Conservation (phyloP, 139 green algal species). For the Chlamydomonas applanata region DNA sequence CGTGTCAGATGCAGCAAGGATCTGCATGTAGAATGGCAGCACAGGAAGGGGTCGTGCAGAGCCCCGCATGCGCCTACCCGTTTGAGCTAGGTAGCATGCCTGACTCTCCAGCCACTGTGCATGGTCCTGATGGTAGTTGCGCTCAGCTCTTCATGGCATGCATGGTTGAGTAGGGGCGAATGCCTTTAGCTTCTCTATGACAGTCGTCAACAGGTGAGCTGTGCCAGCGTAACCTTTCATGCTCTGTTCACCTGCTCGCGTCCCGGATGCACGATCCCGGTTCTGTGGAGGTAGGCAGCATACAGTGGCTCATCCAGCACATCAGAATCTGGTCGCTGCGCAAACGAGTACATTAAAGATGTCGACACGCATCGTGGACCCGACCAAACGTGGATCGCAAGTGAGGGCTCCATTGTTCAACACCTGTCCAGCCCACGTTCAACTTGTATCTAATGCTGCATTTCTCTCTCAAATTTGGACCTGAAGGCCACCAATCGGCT, state of each 20-base stretch:
- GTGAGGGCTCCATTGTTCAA: too few relatives aligned
- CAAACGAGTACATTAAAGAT: slow-evolving; percentile 44
- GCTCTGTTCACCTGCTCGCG: neutral
- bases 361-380: slow-evolving; percentile 52
- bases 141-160: neutral
- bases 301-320: slow-evolving; percentile 70
- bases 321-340: slow-evolving; percentile 30
- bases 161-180: neutral
- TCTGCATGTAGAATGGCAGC: slow-evolving; percentile 18
- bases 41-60: neutral
- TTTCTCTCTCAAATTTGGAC: too few relatives aligned
- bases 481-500: too few relatives aligned
- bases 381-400: slow-evolving; percentile 49
- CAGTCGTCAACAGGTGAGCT: neutral
- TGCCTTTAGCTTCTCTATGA: neutral
- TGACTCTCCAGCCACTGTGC: neutral
- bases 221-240: neutral
- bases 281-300: slow-evolving; percentile 49
- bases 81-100: too few relatives aligned
- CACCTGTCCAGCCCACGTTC: too few relatives aligned
- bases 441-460: too few relatives aligned
- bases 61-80: too few relatives aligned
- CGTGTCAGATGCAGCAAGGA: slow-evolving; percentile 32
- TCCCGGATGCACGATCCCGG: slow-evolving; percentile 22
- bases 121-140: neutral